Conservation (phyloP, 371 early-diverging fungal genomes). For the Syncephalis plumigaleata region DNA sequence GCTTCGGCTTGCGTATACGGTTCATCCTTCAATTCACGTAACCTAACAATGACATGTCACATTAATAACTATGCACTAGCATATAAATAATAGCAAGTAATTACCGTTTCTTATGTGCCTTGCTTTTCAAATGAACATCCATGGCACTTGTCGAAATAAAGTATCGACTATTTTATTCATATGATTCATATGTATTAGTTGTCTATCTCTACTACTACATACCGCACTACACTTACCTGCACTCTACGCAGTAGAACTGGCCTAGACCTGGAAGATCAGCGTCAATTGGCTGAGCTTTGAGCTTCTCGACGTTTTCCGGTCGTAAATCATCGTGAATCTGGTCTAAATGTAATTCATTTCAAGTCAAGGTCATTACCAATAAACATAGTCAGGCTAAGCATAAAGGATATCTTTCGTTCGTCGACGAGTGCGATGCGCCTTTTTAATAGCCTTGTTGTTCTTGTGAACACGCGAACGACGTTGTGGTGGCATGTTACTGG, state of each 20-base stretch:
- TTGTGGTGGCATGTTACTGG: too few species aligned
- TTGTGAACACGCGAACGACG: slow-evolving; percentile 38
- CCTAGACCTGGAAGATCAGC: slow-evolving; percentile 74
- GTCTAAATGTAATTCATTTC: slow-evolving; percentile 19
- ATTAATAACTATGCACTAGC: background rate
- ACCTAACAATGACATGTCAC: slow-evolving; percentile 9
- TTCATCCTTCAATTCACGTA: slow-evolving; percentile 58
- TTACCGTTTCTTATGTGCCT: slow-evolving; percentile 23
- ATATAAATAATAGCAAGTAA: too few species aligned
- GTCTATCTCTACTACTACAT: background rate
- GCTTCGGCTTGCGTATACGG: slow-evolving; percentile 86
- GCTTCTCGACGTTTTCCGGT: slow-evolving; percentile 34
- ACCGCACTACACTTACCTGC: slow-evolving; percentile 25
- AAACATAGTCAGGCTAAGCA: too few species aligned
- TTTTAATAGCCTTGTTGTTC: slow-evolving; percentile 31
- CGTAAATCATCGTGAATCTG: slow-evolving; percentile 75
- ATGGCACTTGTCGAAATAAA: slow-evolving; percentile 20
- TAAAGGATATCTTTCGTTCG: slow-evolving; percentile 46
- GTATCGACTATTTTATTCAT: slow-evolving; percentile 15
- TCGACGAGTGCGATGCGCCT: slow-evolving; percentile 33
- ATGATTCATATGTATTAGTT: background rate
- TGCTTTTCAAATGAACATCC: slow-evolving; percentile 21
- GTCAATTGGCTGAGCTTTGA: slow-evolving; percentile 29
- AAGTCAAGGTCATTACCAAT: too few species aligned
- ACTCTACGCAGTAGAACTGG: slow-evolving; percentile 70